A percentile compares a stretch with the other conserved stretches of the same genome.
phyloP scores from a whole-genome alignment of 225 moss, liverwort and hornwort species.

The Sphagnum contortum region DNA sequence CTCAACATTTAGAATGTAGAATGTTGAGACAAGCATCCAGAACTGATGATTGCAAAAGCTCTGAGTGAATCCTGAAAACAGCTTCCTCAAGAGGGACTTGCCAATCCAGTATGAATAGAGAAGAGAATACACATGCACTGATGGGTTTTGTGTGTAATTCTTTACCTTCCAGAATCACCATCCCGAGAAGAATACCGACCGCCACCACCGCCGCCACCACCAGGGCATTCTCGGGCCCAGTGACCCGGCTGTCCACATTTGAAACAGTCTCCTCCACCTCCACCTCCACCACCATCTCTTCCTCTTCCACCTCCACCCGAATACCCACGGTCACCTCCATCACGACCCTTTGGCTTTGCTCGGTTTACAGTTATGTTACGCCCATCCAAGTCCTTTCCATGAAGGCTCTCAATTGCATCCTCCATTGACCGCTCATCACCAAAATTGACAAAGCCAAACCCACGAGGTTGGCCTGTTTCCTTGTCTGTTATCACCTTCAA shows the following conservation, averaged over 20 bases:
- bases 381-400: slow-evolving; percentile 81
- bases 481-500: slow-evolving; percentile 88
- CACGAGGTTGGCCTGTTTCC: slow-evolving; percentile 91
- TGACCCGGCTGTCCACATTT: slow-evolving; percentile 98
- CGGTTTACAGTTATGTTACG: slow-evolving; percentile 96
- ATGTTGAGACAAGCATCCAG: too few species aligned
- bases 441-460: slow-evolving; percentile 94
- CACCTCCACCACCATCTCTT: slow-evolving; percentile 25
- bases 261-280: slow-evolving; percentile 73
- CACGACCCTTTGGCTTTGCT: slow-evolving; percentile 88
- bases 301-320: slow-evolving; percentile 68
- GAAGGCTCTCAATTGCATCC: slow-evolving; percentile 91
- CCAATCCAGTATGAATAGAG: too few species aligned
- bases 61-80: too few species aligned
- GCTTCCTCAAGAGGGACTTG: too few species aligned
- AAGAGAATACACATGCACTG: too few species aligned
- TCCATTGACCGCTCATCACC: slow-evolving; percentile 96
- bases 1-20: too few species aligned
- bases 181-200: slow-evolving; percentile 56
- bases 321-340: slow-evolving; percentile 58
- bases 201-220: slow-evolving; percentile 50
- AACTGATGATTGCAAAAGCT: too few species aligned
- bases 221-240: slow-evolving; percentile 97
- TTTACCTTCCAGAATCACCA: slow-evolving; percentile 39
- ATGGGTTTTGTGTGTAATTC: too few species aligned